Conservation (phyloP, 495 filamentous ascomycete genomes). For the Talaromyces trachyspermus region DNA sequence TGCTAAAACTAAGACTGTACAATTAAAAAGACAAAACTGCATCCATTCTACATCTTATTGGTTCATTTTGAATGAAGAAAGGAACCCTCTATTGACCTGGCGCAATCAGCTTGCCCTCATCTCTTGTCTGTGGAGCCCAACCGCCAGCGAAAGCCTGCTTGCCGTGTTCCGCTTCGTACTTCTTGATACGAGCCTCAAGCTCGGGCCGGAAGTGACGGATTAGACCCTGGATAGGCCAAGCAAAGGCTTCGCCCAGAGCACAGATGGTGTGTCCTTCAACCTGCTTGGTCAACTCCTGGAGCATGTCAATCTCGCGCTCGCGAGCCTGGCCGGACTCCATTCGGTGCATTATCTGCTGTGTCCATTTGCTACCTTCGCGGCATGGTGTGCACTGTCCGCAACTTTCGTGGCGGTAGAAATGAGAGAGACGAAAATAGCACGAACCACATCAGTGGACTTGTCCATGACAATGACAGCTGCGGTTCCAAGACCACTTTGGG, state of each 20-base stretch:
- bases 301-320: constrained; percentile 94
- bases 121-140: constrained; percentile 68
- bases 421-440: constrained; percentile 83
- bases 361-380: constrained; percentile 96
- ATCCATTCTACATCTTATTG: constrained; percentile 31
- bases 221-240: constrained; percentile 95
- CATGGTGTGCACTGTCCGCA: constrained; percentile 98
- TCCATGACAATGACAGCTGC: constrained; percentile 99
- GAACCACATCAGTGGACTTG: constrained; percentile 91
- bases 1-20: constrained; percentile 25
- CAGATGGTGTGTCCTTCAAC: constrained; percentile 99
- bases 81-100: constrained; percentile 59
- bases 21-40: constrained; percentile 25
- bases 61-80: constrained; percentile 12
- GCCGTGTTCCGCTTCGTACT: constrained; percentile 58
- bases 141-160: constrained; percentile 75
- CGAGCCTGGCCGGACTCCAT: constrained; percentile 86
- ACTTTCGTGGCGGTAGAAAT: constrained; percentile 97
- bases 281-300: constrained; percentile 98
- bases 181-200: constrained; percentile 78
- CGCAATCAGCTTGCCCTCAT: constrained; percentile 75
- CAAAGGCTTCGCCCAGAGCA: constrained; percentile 94
- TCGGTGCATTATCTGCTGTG: constrained; percentile 94
- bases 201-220: constrained; percentile 97
- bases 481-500: constrained; percentile 93